Evolutionary conservation across 1,139 yeast genomes (phyloP).

Genomic region (Magnusiomyces ingens): DNA sequence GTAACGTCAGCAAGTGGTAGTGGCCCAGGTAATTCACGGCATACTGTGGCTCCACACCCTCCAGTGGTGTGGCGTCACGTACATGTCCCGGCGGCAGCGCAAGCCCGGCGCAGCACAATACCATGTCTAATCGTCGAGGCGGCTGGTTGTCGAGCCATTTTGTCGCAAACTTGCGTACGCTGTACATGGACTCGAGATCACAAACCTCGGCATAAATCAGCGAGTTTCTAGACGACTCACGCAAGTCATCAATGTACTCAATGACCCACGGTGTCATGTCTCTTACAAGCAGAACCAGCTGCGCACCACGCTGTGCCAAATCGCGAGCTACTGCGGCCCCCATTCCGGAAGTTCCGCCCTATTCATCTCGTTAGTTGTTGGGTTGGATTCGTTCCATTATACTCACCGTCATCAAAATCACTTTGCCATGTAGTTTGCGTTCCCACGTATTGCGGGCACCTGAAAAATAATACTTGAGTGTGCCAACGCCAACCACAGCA

Average conservation of each 20-base stretch:
- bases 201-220: conserved; percentile 85
- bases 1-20: conserved; percentile 67
- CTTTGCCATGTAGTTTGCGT: conserved; percentile 85
- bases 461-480: conserved; percentile 62
- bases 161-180: conserved; percentile 87
- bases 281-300: conserved; percentile 65
- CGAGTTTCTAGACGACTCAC: conserved; percentile 61
- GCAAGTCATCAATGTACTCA: conserved; percentile 70
- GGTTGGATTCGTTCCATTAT: not conserved
- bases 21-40: conserved; percentile 79
- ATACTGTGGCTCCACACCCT: conserved; percentile 80
- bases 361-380: not conserved
- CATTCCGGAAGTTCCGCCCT: conserved; percentile 85
- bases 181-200: conserved; percentile 65
- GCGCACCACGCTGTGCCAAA: conserved; percentile 79
- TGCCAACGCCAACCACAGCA: conserved; percentile 39
- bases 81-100: conserved; percentile 58
- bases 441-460: conserved; percentile 87
- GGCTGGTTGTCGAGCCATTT: conserved; percentile 89
- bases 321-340: conserved; percentile 74
- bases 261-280: conserved; percentile 68
- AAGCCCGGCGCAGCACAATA: conserved; percentile 83
- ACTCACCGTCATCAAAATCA: conserved; percentile 53
- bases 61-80: conserved; percentile 53
- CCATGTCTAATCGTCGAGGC: conserved; percentile 83